Evolutionary conservation across 2,329 filamentous ascomycete genomes (phyloP).

Genomic region (Epichloe aotearoae): DNA sequence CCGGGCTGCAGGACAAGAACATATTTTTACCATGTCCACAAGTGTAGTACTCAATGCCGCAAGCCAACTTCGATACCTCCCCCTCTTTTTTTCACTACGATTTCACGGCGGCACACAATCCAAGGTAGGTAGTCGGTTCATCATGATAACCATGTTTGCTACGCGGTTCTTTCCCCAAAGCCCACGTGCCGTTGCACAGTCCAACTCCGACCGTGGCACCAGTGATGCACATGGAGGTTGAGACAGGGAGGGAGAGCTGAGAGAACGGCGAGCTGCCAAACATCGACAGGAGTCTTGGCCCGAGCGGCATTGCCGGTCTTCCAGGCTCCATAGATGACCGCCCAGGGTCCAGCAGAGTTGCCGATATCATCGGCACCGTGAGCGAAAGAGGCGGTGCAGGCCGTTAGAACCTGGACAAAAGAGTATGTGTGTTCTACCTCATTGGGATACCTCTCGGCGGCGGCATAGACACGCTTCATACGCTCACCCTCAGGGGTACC

Average conservation of each 20-base stretch:
- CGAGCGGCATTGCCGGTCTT: slow-evolving; percentile 45
- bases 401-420: slow-evolving; percentile 53
- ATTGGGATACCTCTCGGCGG: slow-evolving; percentile 53
- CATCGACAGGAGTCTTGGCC: slow-evolving; percentile 51
- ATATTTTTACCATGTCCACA: too few relatives aligned
- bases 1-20: too few relatives aligned
- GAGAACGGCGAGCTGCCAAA: slow-evolving; percentile 66
- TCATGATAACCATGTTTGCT: too few relatives aligned
- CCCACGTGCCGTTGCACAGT: slow-evolving; percentile 54
- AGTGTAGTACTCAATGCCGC: too few relatives aligned
- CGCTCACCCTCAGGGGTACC: slow-evolving; percentile 12
- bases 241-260: slow-evolving; percentile 57
- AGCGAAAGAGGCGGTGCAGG: slow-evolving; percentile 60
- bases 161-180: too few relatives aligned
- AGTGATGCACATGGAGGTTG: slow-evolving; percentile 69
- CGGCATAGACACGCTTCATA: slow-evolving; percentile 43
- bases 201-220: slow-evolving; percentile 67
- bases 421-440: slow-evolving; percentile 59
- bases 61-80: too few relatives aligned
- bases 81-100: too few relatives aligned
- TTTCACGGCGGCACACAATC: too few relatives aligned
- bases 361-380: slow-evolving; percentile 70
- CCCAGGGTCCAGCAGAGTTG: slow-evolving; percentile 58
- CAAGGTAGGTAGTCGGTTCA: too few relatives aligned
- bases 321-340: slow-evolving; percentile 56